Base-by-base conservation (phyloP, 2,329 filamentous ascomycete species). In the Pseudocercospora macadamiae region DNA sequence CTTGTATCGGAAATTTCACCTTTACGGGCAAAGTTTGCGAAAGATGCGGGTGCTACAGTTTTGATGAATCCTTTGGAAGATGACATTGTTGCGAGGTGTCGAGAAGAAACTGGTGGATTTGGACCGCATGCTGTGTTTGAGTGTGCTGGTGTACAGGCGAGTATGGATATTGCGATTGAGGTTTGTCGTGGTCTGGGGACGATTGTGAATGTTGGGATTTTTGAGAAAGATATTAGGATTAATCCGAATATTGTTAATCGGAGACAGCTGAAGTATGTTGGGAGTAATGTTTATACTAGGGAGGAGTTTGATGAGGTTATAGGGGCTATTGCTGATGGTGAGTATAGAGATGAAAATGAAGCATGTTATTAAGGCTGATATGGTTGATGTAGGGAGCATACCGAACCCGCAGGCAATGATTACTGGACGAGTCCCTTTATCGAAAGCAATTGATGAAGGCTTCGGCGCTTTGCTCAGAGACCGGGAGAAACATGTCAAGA, bases 261-360 rank as follows among this genome's bases (percentile, higher is more conserved):
- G 26, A 51, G 47, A 26, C 47, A 51, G 14, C 19, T 51, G 28
- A 19, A 5, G 28, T 34, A 51, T 51, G 47, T 34, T 3, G 47
- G 47, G 9, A 51, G 47, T 34, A 51, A 51, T 51, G 47, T 51
- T 7, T 34, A 51, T 51, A 32, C 47, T 3, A 34, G 47, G 28
- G 28, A 12, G 25, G 47, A 51, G 47, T 32, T 51, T 51, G 47
- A 32, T 36, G 47, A 34, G 26, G 47, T 51, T 34, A 51, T 51
- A 4, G 4, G 3, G 4, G 47, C 47, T 30, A 36, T 51, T 34
- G 47, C 25, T 30, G 47, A 51, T 51, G 47, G 47, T 51, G 16
- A 16, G 47, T 51, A 16, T 25, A n/a, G n/a, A n/a, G n/a, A n/a
- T n/a, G n/a, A n/a, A n/a, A n/a, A n/a, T n/a, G n/a, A n/a, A n/a